A percentile compares a stretch with the other conserved stretches of the same genome.
Evolutionary conservation across 495 filamentous ascomycete species (phyloP).

Genomic region (Aspergillus nidulans): DNA sequence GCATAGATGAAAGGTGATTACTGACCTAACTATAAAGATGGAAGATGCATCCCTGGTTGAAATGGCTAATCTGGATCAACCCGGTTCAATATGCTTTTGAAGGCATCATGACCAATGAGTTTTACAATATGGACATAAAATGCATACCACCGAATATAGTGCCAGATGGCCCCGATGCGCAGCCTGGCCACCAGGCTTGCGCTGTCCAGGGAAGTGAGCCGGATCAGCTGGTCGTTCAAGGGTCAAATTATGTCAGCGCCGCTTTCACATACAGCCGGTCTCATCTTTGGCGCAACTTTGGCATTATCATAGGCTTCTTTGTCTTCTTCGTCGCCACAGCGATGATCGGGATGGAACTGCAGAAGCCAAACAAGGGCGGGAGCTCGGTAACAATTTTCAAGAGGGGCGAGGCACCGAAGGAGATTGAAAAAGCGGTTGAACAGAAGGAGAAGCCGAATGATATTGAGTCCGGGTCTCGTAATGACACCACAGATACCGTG

Average conservation of each 20-base stretch:
- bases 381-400: constrained; percentile 67
- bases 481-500: constrained; percentile 21
- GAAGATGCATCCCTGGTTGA: constrained; percentile 77
- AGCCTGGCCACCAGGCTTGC: constrained; percentile 55
- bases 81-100: constrained; percentile 75
- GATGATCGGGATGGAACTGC: constrained; percentile 62
- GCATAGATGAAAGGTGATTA: constrained; percentile 20
- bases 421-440: constrained; percentile 42
- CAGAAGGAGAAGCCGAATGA: constrained; percentile 35
- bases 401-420: constrained; percentile 53
- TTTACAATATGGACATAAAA: constrained; percentile 41
- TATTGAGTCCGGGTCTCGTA: constrained; percentile 43
- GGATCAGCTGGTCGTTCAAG: constrained; percentile 47
- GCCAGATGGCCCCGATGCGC: constrained; percentile 57
- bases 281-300: constrained; percentile 62
- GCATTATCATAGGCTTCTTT: constrained; percentile 55
- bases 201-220: constrained; percentile 51
- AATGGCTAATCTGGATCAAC: constrained; percentile 74
- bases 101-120: constrained; percentile 59
- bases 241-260: constrained; percentile 47
- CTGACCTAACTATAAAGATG: constrained; percentile 67
- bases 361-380: constrained; percentile 68
- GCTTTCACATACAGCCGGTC: constrained; percentile 51
- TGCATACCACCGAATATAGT: constrained; percentile 54
- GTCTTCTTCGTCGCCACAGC: constrained; percentile 50